Percentiles rank a stretch among this genome's conserved stretches.
Evolutionary conservation across 495 filamentous ascomycete genomes (phyloP).

Genomic region (Cairneyella variabilis): DNA sequence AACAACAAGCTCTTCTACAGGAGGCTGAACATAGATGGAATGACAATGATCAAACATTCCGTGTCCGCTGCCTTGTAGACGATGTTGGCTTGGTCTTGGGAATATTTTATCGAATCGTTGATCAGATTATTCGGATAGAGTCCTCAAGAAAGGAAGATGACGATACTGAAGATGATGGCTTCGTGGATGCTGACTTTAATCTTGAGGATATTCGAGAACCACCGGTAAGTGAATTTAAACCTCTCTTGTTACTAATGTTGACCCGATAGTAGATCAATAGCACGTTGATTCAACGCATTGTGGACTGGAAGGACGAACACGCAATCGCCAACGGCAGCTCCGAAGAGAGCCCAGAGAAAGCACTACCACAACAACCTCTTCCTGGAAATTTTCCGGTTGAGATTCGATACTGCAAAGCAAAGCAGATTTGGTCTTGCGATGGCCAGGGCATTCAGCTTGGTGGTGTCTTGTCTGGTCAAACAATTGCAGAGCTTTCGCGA

Average conservation of each 20-base stretch:
- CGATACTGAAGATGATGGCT: neutral
- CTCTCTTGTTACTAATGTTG: neutral
- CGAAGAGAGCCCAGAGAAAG: no score
- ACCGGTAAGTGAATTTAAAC: neutral
- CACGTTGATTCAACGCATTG: slow-evolving; percentile 12
- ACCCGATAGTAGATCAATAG: slow-evolving; percentile 8
- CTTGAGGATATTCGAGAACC: neutral
- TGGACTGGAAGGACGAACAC: neutral
- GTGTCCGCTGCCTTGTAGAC: slow-evolving; percentile 28
- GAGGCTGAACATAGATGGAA: slow-evolving; percentile 29
- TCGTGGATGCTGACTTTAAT: neutral
- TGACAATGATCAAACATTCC: slow-evolving; percentile 23
- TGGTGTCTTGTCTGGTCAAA: slow-evolving; percentile 18
- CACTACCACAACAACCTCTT: neutral
- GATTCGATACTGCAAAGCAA: no score
- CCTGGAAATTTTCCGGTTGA: slow-evolving; percentile 10
- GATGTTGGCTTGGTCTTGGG: slow-evolving; percentile 23
- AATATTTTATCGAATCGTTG: slow-evolving; percentile 13
- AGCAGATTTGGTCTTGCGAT: neutral
- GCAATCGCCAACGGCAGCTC: no score
- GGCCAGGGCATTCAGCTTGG: neutral
- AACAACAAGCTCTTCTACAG: slow-evolving; percentile 28
- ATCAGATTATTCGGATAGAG: slow-evolving; percentile 8
- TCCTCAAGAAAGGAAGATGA: neutral
- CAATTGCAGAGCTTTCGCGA: slow-evolving; percentile 21